Evolutionary conservation across 306 rosid species (phyloP), one percentile per base, ranked within the genome.

Genomic region (Cucurbita moschata): DNA sequence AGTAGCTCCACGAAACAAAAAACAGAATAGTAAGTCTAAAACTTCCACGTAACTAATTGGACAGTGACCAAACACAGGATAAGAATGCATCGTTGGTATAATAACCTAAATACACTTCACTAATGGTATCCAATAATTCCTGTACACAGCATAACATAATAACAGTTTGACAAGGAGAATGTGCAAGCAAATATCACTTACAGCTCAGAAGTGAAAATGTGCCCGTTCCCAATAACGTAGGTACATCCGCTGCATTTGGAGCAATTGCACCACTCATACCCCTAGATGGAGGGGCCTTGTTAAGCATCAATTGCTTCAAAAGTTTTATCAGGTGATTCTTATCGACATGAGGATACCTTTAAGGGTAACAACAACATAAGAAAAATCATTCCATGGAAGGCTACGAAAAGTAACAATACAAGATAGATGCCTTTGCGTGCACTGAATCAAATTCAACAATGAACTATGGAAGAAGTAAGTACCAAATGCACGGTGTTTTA

Each of bases 241-340:
- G 99, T 73, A 91, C 96, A 83, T 94, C 96, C 75, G 96, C 96
- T 47, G 99, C 99, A 81, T 86, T 95, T 77, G 96, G 97, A 75
- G 86, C 79, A 79, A 81, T 89, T 79, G 87, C 91, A 79, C 81
- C 74, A 70, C 73, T 77, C 79, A 77, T 64, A 77, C 86, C 83
- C 76, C 79, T 72, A 43, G 90, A 83, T 76, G 92, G 87, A 55
- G 90, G 82, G 74, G 86, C 79, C 67, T 47, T 77, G 75, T 79
- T 85, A 75, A 83, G 78, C 55, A 95, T 66, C 87, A 94, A 82
- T 77, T 95, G 97, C 86, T 88, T 95, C 87, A 95, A 84, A 82
- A 95, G 96, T 85, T 89, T 91, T 84, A 89, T 80, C 85, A 95
- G 81, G 85, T 95, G 99, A 76, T 95, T 92, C 83, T 86, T 86